Evolutionary conservation across 148 eudicot genomes (phyloP).

Genomic region (Pharnaceum exiguum): DNA sequence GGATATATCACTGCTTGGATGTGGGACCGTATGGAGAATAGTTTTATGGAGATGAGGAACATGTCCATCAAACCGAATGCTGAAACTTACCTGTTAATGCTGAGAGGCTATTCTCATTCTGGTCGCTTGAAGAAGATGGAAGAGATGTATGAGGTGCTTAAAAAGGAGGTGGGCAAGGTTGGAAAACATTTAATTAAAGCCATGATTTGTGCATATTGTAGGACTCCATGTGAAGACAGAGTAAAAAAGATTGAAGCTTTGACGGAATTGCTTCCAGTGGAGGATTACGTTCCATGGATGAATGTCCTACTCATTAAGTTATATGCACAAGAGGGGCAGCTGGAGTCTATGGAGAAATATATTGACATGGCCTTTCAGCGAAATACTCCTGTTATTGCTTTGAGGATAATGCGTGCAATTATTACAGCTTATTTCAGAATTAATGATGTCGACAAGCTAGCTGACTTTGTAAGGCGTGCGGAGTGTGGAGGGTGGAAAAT

Average conservation of each 20-base stretch:
- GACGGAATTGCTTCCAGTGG: slow-evolving; percentile 42
- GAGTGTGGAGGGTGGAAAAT: slow-evolving; percentile 70
- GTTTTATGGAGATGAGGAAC: slow-evolving; percentile 46
- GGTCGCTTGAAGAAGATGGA: slow-evolving; percentile 78
- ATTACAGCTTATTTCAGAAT: slow-evolving; percentile 44
- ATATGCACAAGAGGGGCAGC: slow-evolving; percentile 58
- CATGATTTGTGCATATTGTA: slow-evolving; percentile 78
- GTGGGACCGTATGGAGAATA: slow-evolving; percentile 90
- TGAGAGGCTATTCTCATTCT: slow-evolving; percentile 72
- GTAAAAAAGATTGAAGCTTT: slow-evolving; percentile 48
- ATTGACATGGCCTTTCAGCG: slow-evolving; percentile 58
- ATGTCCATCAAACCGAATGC: slow-evolving; percentile 41
- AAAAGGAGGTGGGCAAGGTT: slow-evolving; percentile 18
- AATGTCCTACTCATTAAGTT: slow-evolving; percentile 55
- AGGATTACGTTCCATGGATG: slow-evolving; percentile 61
- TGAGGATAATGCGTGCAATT: slow-evolving; percentile 50
- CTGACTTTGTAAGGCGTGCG: slow-evolving; percentile 56
- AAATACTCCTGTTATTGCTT: slow-evolving; percentile 31
- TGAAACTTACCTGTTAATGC: slow-evolving; percentile 52
- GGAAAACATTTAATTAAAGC: slow-evolving; percentile 29
- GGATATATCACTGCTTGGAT: slow-evolving; percentile 90
- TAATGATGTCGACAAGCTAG: slow-evolving; percentile 64
- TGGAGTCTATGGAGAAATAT: slow-evolving; percentile 67
- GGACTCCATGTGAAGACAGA: slow-evolving; percentile 34
- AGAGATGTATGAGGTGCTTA: slow-evolving; percentile 44